phyloP scores from a whole-genome alignment of 805 yeast species.

The Barnettozyma botsteinii region DNA sequence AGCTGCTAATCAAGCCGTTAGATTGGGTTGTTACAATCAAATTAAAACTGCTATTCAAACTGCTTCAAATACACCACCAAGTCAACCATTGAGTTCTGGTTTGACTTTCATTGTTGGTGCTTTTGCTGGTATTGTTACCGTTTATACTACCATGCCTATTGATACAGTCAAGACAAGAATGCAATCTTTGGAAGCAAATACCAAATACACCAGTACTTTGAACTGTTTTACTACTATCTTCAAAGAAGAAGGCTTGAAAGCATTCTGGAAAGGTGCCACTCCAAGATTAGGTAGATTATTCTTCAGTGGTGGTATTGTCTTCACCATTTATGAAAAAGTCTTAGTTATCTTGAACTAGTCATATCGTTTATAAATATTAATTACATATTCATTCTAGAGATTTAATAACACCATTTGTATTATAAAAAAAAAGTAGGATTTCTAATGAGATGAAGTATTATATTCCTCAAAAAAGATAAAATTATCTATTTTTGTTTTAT shows the following conservation, averaged over 20 bases:
- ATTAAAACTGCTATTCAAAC: constrained; percentile 76
- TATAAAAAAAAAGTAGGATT: too few relatives aligned
- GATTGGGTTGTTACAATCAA: constrained; percentile 88
- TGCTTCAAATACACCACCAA: constrained; percentile 58
- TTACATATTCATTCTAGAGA: not conserved
- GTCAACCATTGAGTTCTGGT: constrained; percentile 67
- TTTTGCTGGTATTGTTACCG: constrained; percentile 83
- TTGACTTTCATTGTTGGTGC: constrained; percentile 88
- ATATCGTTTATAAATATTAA: not conserved
- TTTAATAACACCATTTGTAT: too few relatives aligned
- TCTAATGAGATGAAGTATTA: too few relatives aligned
- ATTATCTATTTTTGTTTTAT: too few relatives aligned
- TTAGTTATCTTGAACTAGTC: constrained; percentile 35
- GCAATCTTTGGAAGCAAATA: constrained; percentile 83
- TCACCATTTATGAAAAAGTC: constrained; percentile 92
- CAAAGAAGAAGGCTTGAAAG: constrained; percentile 79
- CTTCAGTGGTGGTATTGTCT: constrained; percentile 94
- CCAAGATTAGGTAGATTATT: constrained; percentile 91
- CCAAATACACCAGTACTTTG: constrained; percentile 64
- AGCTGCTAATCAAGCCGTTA: constrained; percentile 92
- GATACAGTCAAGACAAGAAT: constrained; percentile 95
- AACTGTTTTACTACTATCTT: constrained; percentile 79
- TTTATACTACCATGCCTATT: constrained; percentile 90
- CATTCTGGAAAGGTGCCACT: constrained; percentile 98
- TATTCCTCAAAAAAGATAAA: too few relatives aligned